Percentiles rank a stretch among this genome's conserved stretches.
These are phyloP conservation scores for Amanita exitialis DNA, from an alignment of 768 basidiomycete species.

Conservation along the genomic window DNA sequence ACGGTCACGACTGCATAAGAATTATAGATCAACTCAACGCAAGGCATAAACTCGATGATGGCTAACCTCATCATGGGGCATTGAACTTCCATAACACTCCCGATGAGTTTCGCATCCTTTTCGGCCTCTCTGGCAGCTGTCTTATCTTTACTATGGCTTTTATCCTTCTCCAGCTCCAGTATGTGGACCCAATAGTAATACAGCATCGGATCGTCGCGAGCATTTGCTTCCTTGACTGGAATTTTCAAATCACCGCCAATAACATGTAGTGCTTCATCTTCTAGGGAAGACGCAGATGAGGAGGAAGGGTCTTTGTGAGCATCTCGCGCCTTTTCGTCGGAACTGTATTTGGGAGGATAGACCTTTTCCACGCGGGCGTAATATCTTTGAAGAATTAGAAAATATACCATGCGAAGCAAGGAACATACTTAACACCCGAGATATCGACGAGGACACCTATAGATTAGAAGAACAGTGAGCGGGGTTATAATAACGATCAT, in stretches of 20 bases:
- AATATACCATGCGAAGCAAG: neutral
- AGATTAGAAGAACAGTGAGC: slow-evolving; percentile 10
- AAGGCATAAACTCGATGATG: neutral
- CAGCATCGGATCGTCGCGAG: slow-evolving; percentile 65
- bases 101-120: slow-evolving; percentile 53
- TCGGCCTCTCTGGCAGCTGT: slow-evolving; percentile 40
- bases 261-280: slow-evolving; percentile 52
- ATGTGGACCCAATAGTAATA: slow-evolving; percentile 89
- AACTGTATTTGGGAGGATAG: slow-evolving; percentile 50
- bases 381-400: slow-evolving; percentile 39
- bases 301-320: slow-evolving; percentile 39
- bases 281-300: slow-evolving; percentile 24
- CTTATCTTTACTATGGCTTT: slow-evolving; percentile 52
- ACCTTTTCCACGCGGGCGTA: slow-evolving; percentile 75
- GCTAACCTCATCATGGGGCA: slow-evolving; percentile 71
- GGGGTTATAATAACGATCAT: slow-evolving; percentile 3
- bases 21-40: slow-evolving; percentile 4
- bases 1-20: slow-evolving; percentile 70
- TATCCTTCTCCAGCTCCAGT: slow-evolving; percentile 66
- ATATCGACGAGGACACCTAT: slow-evolving; percentile 86
- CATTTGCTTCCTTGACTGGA: slow-evolving; percentile 57
- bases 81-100: slow-evolving; percentile 77
- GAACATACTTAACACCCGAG: slow-evolving; percentile 68
- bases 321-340: slow-evolving; percentile 36
- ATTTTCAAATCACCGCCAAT: slow-evolving; percentile 75